Base-by-base conservation (phyloP, 129 eudicot genomes). In the Saposhnikovia divaricata region DNA sequence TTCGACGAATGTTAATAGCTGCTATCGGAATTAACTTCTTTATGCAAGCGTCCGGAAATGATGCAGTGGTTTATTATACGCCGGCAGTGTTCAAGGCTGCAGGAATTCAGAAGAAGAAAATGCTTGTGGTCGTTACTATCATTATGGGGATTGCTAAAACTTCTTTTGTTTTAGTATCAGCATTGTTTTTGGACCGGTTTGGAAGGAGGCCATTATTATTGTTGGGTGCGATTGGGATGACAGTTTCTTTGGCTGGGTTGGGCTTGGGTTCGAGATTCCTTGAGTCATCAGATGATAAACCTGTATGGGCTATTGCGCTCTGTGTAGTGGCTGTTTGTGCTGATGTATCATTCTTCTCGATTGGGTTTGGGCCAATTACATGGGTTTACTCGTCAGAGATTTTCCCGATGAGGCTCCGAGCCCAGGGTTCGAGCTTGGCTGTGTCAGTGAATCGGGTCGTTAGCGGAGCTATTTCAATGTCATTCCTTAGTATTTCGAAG, bases 21-120 rank as follows among this genome's bases (percentile, higher is more conserved):
- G 97, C 97, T 15, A 82, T 93, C 9, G 97, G 98, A 10, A 91
- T 94, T 45, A 90, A 94, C 69, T 94, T 94, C 84, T 94, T 94
- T 86, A 88, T 91, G 98, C 98, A 91, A 80, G 98, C 98, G 0
- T 90, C 98, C 0, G 97, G 96, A 2, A 94, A 91, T n/a, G 96
- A 94, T 43, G 98, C 98, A 4, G 98, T 93, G 77, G 86, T 91
- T 51, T 91, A 89, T 88, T 93, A 93, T 84, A 90, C 89, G 19
- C 98, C 93, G 40, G 87, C 82, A 40, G 96, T 93, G 43, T 93
- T 93, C 78, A 85, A 78, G 39, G 80, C 90, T 18, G 97, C 92
- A 23, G 97, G 97, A 48, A 87, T 91, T 15, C 80, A 19, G 1
- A 79, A 83, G 53, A 86, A 83, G 51, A 85, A 78, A 53, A 85